phyloP scores from a whole-genome alignment of 192 early-diverging fungal genomes.

The Backusella tuberculispora region DNA sequence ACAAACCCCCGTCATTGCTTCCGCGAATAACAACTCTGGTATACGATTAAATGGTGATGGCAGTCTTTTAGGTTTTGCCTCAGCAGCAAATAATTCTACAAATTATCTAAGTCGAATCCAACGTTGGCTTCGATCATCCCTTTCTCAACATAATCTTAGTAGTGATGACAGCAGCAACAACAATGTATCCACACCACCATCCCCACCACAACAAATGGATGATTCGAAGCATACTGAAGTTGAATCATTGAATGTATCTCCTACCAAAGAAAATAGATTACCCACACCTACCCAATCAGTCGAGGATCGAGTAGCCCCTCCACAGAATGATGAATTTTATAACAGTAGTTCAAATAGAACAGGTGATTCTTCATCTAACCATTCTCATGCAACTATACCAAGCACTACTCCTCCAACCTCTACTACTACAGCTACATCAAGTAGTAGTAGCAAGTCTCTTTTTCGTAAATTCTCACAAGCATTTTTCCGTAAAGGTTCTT shows the following conservation, averaged over 20 bases:
- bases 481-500: slow-evolving; percentile 6
- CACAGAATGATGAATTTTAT: neutral
- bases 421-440: neutral
- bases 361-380: neutral
- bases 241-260: neutral
- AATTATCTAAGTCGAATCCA: slow-evolving; percentile 32
- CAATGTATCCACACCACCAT: neutral
- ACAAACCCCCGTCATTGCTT: slow-evolving; percentile 3
- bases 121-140: slow-evolving; percentile 36
- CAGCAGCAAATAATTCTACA: slow-evolving; percentile 19
- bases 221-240: slow-evolving; percentile 13
- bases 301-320: neutral
- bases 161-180: neutral
- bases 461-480: slow-evolving; percentile 23
- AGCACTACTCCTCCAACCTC: neutral
- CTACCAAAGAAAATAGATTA: neutral
- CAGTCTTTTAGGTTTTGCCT: slow-evolving; percentile 14
- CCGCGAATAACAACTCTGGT: neutral
- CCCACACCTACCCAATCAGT: slow-evolving; percentile 2
- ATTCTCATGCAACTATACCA: neutral
- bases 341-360: neutral
- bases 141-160: slow-evolving; percentile 5
- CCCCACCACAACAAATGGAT: slow-evolving; percentile 10
- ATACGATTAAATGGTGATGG: slow-evolving; percentile 1
- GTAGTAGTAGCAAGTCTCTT: slow-evolving; percentile 14